These are phyloP conservation scores for Stephania cephalantha DNA, from an alignment of 164 flowering plant species.

Conservation along the genomic window DNA sequence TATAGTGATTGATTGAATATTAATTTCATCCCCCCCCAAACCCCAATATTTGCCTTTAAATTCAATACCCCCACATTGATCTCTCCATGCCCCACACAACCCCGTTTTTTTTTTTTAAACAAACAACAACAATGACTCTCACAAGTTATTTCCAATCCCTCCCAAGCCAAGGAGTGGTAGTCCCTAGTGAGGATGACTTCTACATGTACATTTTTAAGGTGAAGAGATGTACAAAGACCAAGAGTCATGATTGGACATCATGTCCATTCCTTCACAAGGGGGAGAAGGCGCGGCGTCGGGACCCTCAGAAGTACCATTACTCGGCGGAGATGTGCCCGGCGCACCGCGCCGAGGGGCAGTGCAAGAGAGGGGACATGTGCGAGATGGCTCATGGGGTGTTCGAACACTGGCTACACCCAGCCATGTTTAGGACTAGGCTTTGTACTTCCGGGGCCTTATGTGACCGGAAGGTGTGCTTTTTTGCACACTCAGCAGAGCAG, in stretches of 20 bases:
- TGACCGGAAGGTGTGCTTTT: slow-evolving; percentile 56
- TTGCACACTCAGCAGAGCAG: slow-evolving; percentile 51
- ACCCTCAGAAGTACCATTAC: slow-evolving; percentile 33
- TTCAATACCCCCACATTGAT: no score
- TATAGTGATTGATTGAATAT: no score
- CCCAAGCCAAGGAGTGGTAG: no score
- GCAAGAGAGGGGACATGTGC: slow-evolving; percentile 40
- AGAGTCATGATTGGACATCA: slow-evolving; percentile 56
- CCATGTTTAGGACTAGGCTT: slow-evolving; percentile 46
- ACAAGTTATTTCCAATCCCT: no score
- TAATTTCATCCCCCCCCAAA: no score
- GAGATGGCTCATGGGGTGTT: slow-evolving; percentile 54
- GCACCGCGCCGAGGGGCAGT: slow-evolving; percentile 24
- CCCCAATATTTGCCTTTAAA: no score
- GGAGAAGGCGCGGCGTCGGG: slow-evolving; percentile 52
- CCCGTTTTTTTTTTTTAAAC: not conserved
- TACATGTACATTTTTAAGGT: slow-evolving; percentile 53
- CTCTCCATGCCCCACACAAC: not conserved
- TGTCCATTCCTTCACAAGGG: slow-evolving; percentile 54
- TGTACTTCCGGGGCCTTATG: slow-evolving; percentile 46
- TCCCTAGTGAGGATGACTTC: slow-evolving; percentile 25
- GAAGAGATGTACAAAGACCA: slow-evolving; percentile 25
- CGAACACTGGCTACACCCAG: slow-evolving; percentile 67
- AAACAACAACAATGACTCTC: no score
- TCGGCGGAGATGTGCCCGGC: slow-evolving; percentile 34